These are phyloP conservation scores for Colletotrichum neosansevieriae DNA, from an alignment of 2,329 filamentous ascomycete genomes.

Conservation along the genomic window DNA sequence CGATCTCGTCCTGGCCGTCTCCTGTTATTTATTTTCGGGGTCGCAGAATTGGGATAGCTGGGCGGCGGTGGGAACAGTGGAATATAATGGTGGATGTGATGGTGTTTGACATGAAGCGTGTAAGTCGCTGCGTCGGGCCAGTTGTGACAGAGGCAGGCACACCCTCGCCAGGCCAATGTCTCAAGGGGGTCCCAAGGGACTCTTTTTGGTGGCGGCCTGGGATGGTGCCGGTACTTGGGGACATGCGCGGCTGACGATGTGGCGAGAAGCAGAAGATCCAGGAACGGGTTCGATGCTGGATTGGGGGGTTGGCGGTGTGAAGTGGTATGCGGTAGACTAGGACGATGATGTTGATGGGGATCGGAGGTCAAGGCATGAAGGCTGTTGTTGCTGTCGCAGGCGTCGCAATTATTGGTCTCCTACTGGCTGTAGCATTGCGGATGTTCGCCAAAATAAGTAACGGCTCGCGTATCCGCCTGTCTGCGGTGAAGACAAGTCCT, in stretches of 20 bases:
- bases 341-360: constrained; percentile 7
- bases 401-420: background rate
- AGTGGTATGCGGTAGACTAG: too few species aligned
- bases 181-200: constrained; percentile 23
- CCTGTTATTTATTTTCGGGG: background rate
- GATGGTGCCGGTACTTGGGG: constrained; percentile 31
- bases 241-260: background rate
- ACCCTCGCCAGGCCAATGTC: constrained; percentile 18
- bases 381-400: background rate
- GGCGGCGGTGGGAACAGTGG: background rate
- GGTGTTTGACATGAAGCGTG: constrained; percentile 24
- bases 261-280: constrained; percentile 17
- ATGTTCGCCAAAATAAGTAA: constrained; percentile 16
- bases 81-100: constrained; percentile 23
- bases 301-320: too few species aligned
- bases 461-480: constrained; percentile 6
- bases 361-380: background rate
- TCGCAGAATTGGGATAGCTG: background rate
- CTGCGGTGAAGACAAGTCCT: constrained; percentile 7
- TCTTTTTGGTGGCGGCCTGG: constrained; percentile 12
- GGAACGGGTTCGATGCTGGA: constrained; percentile 23
- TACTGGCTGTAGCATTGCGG: background rate
- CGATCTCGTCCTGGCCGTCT: background rate
- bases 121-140: constrained; percentile 26
- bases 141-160: constrained; percentile 19